Evolutionary conservation across 139 green algal genomes (phyloP).

Genomic region (Ostreobium quekettii): DNA sequence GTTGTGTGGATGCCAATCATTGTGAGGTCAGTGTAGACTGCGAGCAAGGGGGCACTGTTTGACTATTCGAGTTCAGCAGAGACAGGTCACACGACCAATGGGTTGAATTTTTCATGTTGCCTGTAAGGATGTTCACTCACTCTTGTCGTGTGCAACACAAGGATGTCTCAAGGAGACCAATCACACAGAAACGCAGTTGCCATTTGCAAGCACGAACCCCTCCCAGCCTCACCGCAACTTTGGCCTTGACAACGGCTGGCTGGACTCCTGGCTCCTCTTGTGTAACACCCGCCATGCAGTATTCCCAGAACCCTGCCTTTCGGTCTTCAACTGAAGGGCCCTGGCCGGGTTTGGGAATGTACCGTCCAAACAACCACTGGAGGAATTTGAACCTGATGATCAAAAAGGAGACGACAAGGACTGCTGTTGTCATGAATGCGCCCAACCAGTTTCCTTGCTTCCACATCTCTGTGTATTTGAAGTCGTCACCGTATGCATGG

Average conservation of each 20-base stretch:
- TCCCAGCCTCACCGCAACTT: too few species aligned
- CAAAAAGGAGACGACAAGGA: not conserved
- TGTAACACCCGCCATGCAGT: not conserved
- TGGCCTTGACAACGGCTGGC: not conserved
- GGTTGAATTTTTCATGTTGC: too few species aligned
- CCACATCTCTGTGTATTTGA: slow-evolving; percentile 3
- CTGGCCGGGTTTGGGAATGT: not conserved
- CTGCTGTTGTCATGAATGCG: not conserved
- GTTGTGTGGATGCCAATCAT: too few species aligned
- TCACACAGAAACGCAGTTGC: too few species aligned
- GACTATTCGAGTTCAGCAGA: too few species aligned
- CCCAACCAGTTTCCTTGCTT: not conserved
- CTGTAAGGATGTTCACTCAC: too few species aligned
- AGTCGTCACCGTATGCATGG: slow-evolving; percentile 7
- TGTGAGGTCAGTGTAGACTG: too few species aligned
- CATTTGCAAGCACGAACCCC: too few species aligned
- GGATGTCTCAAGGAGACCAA: too few species aligned
- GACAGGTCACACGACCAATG: too few species aligned
- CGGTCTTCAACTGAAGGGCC: slow-evolving; percentile 9
- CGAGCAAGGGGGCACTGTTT: too few species aligned
- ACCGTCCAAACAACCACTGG: not conserved
- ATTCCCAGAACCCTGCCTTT: not conserved
- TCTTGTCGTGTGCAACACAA: too few species aligned
- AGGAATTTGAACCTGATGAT: not conserved
- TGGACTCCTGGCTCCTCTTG: not conserved